phyloP scores from a whole-genome alignment of 2,329 filamentous ascomycete genomes.

The Daldinia sp. region DNA sequence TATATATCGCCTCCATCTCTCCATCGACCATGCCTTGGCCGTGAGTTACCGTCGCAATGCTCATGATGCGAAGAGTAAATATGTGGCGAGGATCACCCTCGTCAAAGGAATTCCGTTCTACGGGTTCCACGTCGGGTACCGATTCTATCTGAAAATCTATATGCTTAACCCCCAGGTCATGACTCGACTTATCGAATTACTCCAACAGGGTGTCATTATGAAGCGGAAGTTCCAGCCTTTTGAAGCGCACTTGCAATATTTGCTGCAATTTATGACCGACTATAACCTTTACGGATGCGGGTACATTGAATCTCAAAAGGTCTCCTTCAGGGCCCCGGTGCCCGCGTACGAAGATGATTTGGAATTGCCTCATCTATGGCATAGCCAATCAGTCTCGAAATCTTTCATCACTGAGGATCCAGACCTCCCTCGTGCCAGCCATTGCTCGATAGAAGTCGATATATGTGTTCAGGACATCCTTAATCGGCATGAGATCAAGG shows the following conservation, averaged over 20 bases:
- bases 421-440: constrained; percentile 80
- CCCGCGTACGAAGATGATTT: constrained; percentile 73
- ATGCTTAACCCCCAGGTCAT: constrained; percentile 88
- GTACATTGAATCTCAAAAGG: constrained; percentile 80
- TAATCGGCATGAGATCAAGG: constrained; percentile 80
- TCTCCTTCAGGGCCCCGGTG: constrained; percentile 80
- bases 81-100: constrained; percentile 89
- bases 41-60: constrained; percentile 84
- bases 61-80: constrained; percentile 73
- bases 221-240: constrained; percentile 88
- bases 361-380: constrained; percentile 79
- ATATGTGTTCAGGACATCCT: constrained; percentile 88
- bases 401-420: constrained; percentile 71
- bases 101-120: constrained; percentile 97
- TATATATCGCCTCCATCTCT: constrained; percentile 81
- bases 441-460: constrained; percentile 91
- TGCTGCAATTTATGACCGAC: constrained; percentile 97
- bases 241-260: constrained; percentile 91
- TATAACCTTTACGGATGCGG: constrained; percentile 97
- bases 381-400: constrained; percentile 76
- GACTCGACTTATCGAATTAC: constrained; percentile 86
- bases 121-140: constrained; percentile 93
- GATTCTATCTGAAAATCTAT: constrained; percentile 93
- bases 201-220: constrained; percentile 90
- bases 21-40: constrained; percentile 90